Conservation (phyloP, 768 basidiomycete genomes). For the Porpolomopsis calyptriformis region DNA sequence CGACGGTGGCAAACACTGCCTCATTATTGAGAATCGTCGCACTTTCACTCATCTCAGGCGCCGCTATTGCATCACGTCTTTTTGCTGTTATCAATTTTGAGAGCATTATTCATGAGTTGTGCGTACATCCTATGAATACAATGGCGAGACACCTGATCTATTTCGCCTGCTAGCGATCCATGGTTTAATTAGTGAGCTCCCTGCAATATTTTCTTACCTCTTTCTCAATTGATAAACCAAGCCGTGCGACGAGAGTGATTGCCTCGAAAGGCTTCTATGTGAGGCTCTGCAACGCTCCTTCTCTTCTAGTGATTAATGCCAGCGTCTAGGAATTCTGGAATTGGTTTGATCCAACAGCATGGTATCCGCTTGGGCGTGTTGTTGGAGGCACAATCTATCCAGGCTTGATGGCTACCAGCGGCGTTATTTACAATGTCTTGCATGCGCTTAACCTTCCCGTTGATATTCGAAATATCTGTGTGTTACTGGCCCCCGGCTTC, state of each 20-base stretch:
- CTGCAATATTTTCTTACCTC: background rate
- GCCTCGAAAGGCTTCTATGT: constrained; percentile 95
- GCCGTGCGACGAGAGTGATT: constrained; percentile 87
- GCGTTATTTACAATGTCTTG: constrained; percentile 89
- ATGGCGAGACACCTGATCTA: constrained; percentile 9
- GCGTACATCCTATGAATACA: constrained; percentile 26
- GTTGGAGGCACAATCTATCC: constrained; percentile 99
- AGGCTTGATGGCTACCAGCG: constrained; percentile 96
- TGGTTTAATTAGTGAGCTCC: constrained; percentile 98
- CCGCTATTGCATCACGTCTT: constrained; percentile 89
- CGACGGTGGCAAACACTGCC: constrained; percentile 76
- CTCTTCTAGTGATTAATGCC: background rate
- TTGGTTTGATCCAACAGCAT: constrained; percentile 99
- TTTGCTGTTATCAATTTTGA: constrained; percentile 98
- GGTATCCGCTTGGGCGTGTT: constrained; percentile 97
- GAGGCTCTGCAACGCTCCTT: constrained; percentile 19
- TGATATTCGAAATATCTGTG: constrained; percentile 95
- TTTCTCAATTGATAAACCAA: constrained; percentile 23
- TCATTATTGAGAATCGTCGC: constrained; percentile 87
- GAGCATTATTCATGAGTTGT: constrained; percentile 99
- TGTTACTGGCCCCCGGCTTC: constrained; percentile 93
- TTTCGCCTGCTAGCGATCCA: constrained; percentile 55
- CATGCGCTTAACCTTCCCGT: constrained; percentile 87
- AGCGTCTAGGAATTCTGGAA: constrained; percentile 92
- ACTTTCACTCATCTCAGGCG: constrained; percentile 82